These are phyloP conservation scores for Clathrus columnatus DNA, from an alignment of 768 basidiomycete genomes.

Conservation along the genomic window DNA sequence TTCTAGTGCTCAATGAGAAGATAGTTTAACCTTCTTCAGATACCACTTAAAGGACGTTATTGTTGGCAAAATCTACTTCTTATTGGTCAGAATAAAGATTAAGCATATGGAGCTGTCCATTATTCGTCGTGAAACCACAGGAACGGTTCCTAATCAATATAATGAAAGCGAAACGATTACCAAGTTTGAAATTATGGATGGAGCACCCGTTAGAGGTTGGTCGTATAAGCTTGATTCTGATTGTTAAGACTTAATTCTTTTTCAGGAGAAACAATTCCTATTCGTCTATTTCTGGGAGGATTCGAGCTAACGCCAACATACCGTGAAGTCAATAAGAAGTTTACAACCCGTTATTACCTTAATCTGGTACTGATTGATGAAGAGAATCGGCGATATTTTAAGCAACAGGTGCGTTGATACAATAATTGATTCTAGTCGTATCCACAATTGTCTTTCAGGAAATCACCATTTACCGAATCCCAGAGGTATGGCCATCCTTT, in stretches of 20 bases:
- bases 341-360: conserved; percentile 92
- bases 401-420: conserved; percentile 69
- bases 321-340: conserved; percentile 99
- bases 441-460: conserved; percentile 34
- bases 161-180: conserved; percentile 99
- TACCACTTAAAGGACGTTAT: conserved; percentile 99
- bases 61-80: conserved; percentile 98
- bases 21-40: conserved; percentile 32
- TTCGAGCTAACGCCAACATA: conserved; percentile 99
- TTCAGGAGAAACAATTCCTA: conserved; percentile 94
- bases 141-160: conserved; percentile 96
- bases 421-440: background rate
- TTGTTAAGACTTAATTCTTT: background rate
- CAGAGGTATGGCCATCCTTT: conserved; percentile 43
- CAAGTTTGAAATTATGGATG: conserved; percentile 99
- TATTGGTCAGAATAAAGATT: conserved; percentile 97
- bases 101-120: conserved; percentile 99
- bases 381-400: conserved; percentile 96
- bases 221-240: background rate
- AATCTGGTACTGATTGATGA: conserved; percentile 97
- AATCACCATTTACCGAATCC: conserved; percentile 87
- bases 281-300: conserved; percentile 93
- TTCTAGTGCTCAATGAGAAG: background rate
- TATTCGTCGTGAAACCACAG: conserved; percentile 94
- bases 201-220: conserved; percentile 89